Evolutionary conservation across 441 rosid genomes (phyloP).

Genomic region (Flueggea neowawraea): DNA sequence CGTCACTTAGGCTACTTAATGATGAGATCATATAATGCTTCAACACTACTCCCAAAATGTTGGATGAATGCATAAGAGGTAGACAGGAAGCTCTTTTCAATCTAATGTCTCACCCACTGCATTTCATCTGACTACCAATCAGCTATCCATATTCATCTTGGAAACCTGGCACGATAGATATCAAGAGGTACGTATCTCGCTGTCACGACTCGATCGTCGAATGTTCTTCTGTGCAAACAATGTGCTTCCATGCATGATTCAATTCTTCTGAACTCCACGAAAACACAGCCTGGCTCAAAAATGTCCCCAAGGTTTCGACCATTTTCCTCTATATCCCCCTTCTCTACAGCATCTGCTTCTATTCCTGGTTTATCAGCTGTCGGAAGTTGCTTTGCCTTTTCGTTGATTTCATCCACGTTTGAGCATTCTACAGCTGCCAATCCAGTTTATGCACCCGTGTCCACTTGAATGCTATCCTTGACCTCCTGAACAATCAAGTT

Average conservation of each 20-base stretch:
- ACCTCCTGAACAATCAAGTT: constrained; percentile 18
- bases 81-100: too few relatives aligned
- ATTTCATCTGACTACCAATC: background rate
- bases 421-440: constrained; percentile 12
- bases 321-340: constrained; percentile 23
- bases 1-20: too few relatives aligned
- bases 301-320: constrained; percentile 20
- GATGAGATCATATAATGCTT: too few relatives aligned
- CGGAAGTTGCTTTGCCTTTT: constrained; percentile 19
- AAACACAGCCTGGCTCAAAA: constrained; percentile 66
- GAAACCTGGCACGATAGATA: constrained; percentile 48
- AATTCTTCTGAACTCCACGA: constrained; percentile 73
- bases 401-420: constrained; percentile 21
- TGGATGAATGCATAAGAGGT: too few relatives aligned
- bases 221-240: constrained; percentile 72
- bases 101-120: background rate
- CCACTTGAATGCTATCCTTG: constrained; percentile 13
- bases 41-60: too few relatives aligned
- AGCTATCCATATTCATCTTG: constrained; percentile 28
- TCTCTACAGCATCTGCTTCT: constrained; percentile 25
- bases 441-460: constrained; percentile 13
- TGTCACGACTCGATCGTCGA: constrained; percentile 46
- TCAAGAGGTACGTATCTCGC: constrained; percentile 65
- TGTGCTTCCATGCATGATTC: constrained; percentile 79
- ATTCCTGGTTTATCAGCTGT: constrained; percentile 15